Base-by-base conservation (phyloP, 202 grass and related monocot species). In the Bolboschoenoplectus hybrid region DNA sequence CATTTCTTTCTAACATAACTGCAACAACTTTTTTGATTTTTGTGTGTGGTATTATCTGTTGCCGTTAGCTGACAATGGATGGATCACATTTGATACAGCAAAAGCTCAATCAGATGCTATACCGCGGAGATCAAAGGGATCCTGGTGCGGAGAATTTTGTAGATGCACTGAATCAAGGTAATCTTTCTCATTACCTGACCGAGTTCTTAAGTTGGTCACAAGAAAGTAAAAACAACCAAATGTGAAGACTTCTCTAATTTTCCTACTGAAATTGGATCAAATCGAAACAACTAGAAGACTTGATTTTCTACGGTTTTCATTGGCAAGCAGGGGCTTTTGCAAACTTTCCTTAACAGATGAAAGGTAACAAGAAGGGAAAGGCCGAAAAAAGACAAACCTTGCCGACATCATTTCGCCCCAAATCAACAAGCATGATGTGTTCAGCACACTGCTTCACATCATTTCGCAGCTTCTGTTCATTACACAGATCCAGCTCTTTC, bases 381-480 rank as follows among this genome's bases (percentile, higher is more conserved):
- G 16, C 1, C 65, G 43, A 26, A 45, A 56, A 32, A 87, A 85
- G 0, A 35, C 20, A 56, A 80, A 98, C 93, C 90, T 89, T 94
- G 87, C 93, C 93, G 34, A 95, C 90, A 94, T 98, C 96, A 89
- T 95, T 98, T 26, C 96, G 88, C n/a, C 96, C 96, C 56, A 98
- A 92, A 91, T 98, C 96, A 75, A 98, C 91, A 68, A 98, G 87
- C 93, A 98, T 95, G 76, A 95, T 92, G 67, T 98, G 95, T 55
- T 98, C 93, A 17, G 95, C 95, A 60, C 95, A 85, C 67, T 98
- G 95, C 58, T 98, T 98, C 83, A 88, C 91, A 66, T 98, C 95
- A 86, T 88, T 95, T 38, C 95, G 80, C 67, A 98, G 87, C 49
- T 94, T 87, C 44, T 94, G 69, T 86, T 98, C 93, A 68, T 91